Conservation (phyloP, 2,329 filamentous ascomycete genomes). For the Fusarium pseudograminearum region DNA sequence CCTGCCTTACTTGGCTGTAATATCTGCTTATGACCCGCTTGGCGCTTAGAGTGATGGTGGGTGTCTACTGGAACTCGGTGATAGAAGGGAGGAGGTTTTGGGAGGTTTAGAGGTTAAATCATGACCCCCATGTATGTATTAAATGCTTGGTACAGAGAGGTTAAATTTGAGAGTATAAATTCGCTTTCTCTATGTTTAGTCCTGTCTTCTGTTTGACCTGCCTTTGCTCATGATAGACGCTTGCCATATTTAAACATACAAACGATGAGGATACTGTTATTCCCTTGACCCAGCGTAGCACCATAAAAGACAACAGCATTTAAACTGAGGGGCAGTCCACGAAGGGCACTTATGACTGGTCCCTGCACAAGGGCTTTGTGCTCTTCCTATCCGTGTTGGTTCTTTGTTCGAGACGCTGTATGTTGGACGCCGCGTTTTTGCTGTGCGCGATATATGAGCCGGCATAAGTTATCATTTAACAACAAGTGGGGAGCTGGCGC, state of each 20-base stretch:
- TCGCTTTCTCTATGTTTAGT: background rate
- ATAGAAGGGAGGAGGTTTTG: constrained; percentile 35
- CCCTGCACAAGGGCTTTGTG: background rate
- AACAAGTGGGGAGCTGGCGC: constrained; percentile 29
- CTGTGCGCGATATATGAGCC: background rate
- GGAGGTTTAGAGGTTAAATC: constrained; percentile 25
- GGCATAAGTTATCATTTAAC: accelerated
- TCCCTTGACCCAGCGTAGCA: background rate
- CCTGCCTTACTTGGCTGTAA: constrained; percentile 31
- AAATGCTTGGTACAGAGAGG: constrained; percentile 38
- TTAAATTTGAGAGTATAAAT: constrained; percentile 30
- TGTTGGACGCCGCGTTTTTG: too few relatives aligned
- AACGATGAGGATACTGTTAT: background rate
- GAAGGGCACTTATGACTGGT: too few relatives aligned
- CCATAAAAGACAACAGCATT: background rate
- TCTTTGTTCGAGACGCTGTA: background rate
- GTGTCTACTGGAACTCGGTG: constrained; percentile 20
- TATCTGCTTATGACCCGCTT: constrained; percentile 38
- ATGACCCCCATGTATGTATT: constrained; percentile 44
- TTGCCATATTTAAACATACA: background rate
- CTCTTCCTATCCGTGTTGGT: background rate
- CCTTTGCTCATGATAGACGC: too few relatives aligned
- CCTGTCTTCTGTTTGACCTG: too few relatives aligned
- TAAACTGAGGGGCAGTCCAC: too few relatives aligned
- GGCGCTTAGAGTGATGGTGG: constrained; percentile 27